phyloP scores from a whole-genome alignment of 75 land plant genomes.

The Picea glauca region DNA sequence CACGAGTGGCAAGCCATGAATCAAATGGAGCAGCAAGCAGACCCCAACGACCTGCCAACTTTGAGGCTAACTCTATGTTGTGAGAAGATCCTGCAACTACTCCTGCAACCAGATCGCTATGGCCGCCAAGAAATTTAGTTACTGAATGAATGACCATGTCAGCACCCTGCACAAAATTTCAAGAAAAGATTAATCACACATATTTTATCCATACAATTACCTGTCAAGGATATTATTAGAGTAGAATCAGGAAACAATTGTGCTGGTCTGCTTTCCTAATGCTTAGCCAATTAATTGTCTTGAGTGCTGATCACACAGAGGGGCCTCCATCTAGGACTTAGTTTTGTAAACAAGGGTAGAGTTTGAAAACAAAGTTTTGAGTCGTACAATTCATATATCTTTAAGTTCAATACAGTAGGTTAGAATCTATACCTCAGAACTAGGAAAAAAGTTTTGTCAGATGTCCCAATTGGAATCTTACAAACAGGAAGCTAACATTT shows the following conservation, averaged over 20 bases:
- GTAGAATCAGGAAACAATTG: not conserved
- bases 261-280: not conserved
- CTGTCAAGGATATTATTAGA: not conserved
- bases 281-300: not conserved
- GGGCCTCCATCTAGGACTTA: not conserved
- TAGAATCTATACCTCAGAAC: not conserved
- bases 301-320: not conserved
- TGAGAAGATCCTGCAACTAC: slow-evolving; percentile 21
- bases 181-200: not conserved
- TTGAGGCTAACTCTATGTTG: slow-evolving; percentile 8
- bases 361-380: not conserved
- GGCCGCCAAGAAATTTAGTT: slow-evolving; percentile 31
- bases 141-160: slow-evolving; percentile 32
- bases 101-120: slow-evolving; percentile 29
- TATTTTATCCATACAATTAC: not conserved
- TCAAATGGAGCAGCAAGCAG: slow-evolving; percentile 24
- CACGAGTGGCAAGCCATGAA: slow-evolving; percentile 24
- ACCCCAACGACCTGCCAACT: slow-evolving; percentile 27
- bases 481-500: not conserved
- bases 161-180: slow-evolving; percentile 20
- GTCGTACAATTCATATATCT: not conserved
- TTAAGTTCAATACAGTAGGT: not conserved
- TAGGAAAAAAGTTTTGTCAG: not conserved
- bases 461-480: not conserved
- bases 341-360: not conserved